These are phyloP conservation scores for Chaetothyriales sp. DNA, from an alignment of 2,329 filamentous ascomycete genomes.

Conservation along the genomic window DNA sequence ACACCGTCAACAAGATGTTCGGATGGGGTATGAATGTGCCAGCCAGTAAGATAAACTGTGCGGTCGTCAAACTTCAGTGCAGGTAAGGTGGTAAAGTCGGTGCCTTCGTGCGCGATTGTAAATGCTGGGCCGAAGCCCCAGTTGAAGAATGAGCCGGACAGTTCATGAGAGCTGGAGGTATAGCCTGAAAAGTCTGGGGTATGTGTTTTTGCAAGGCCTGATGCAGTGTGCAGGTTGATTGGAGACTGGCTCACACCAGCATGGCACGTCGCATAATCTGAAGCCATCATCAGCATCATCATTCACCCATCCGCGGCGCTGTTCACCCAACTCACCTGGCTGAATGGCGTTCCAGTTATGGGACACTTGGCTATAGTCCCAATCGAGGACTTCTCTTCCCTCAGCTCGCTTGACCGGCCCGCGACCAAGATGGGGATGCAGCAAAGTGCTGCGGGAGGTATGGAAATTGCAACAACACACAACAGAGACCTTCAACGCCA, in stretches of 20 bases:
- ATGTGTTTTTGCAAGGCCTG: conserved; percentile 29
- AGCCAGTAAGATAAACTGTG: conserved; percentile 34
- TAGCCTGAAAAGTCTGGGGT: conserved; percentile 29
- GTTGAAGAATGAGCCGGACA: conserved; percentile 30
- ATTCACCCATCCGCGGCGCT: not conserved
- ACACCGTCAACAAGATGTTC: conserved; percentile 34
- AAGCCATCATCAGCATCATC: conserved; percentile 1
- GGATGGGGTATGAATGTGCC: conserved; percentile 38
- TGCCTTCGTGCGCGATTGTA: conserved; percentile 23
- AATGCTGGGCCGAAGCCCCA: conserved; percentile 37
- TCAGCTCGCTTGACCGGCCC: conserved; percentile 9
- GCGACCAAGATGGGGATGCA: conserved; percentile 10
- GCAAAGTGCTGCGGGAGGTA: not conserved
- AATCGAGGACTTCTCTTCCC: conserved; percentile 10
- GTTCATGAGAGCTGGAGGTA: conserved; percentile 2
- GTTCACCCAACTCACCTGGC: conserved; percentile 5
- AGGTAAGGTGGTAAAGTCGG: conserved; percentile 27
- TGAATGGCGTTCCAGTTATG: conserved; percentile 10
- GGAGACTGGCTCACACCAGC: conserved; percentile 37
- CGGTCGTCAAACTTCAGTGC: conserved; percentile 32
- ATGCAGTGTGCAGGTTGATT: conserved; percentile 28
- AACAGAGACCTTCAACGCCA: not conserved
- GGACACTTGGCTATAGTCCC: conserved; percentile 8
- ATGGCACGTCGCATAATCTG: conserved; percentile 32
- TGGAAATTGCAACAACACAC: not conserved